Conservation (phyloP, 2,329 filamentous ascomycete species). For the Incumbomyces lentus region DNA sequence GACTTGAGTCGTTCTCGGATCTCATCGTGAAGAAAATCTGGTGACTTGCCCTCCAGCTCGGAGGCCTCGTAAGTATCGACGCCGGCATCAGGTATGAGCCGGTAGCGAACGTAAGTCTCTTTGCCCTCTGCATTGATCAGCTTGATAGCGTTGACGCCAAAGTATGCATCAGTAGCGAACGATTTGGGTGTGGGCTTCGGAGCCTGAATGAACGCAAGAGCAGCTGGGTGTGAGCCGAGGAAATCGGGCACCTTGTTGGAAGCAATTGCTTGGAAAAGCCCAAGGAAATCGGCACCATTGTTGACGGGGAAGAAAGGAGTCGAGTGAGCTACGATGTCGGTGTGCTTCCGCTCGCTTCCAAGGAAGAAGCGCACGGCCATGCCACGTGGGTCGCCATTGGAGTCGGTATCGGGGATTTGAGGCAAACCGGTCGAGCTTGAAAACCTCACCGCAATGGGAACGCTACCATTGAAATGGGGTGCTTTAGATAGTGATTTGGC, state of each 20-base stretch:
- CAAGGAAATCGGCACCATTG: slow-evolving; percentile 44
- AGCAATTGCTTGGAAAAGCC: slow-evolving; percentile 36
- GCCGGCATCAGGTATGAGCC: slow-evolving; percentile 38
- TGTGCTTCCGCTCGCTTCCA: slow-evolving; percentile 35
- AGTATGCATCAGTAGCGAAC: slow-evolving; percentile 40
- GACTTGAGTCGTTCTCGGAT: slow-evolving; percentile 26
- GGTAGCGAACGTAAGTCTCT: slow-evolving; percentile 40
- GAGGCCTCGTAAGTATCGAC: slow-evolving; percentile 30
- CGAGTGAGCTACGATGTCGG: slow-evolving; percentile 47
- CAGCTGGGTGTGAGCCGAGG: slow-evolving; percentile 37
- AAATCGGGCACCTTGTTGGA: slow-evolving; percentile 28
- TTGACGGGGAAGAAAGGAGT: slow-evolving; percentile 43
- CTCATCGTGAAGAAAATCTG: slow-evolving; percentile 42
- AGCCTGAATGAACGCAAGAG: slow-evolving; percentile 38
- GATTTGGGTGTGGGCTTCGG: slow-evolving; percentile 42
- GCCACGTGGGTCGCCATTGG: slow-evolving; percentile 40
- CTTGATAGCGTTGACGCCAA: slow-evolving; percentile 29
- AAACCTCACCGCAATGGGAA: slow-evolving; percentile 41
- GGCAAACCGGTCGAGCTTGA: slow-evolving; percentile 44
- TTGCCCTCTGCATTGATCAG: slow-evolving; percentile 31
- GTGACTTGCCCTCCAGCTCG: slow-evolving; percentile 28
- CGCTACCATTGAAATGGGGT: slow-evolving; percentile 39
- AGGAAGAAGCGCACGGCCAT: slow-evolving; percentile 42
- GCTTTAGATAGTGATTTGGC: slow-evolving; percentile 39
- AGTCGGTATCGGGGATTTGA: slow-evolving; percentile 39